Conservation (phyloP, 2,329 filamentous ascomycete species). For the Alternaria ventricosa region DNA sequence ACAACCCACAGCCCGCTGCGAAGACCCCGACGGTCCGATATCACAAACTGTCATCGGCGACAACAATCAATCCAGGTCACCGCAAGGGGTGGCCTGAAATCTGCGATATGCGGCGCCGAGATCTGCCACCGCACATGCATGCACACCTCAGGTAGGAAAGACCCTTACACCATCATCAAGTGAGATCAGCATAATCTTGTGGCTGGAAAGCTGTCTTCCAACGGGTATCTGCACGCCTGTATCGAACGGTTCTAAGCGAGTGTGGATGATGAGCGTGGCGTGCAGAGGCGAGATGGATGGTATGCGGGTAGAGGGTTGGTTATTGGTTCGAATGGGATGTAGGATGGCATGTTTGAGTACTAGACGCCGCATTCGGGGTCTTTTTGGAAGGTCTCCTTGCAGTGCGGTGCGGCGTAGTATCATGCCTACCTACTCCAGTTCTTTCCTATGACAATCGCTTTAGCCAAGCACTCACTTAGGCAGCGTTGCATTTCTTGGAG, state of each 20-base stretch:
- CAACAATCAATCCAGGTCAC: neutral
- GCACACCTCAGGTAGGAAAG: neutral
- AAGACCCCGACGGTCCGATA: neutral
- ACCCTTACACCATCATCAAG: neutral
- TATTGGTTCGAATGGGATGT: neutral
- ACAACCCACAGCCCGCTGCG: neutral
- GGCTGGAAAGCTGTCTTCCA: neutral
- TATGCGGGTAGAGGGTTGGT: neutral
- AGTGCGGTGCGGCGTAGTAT: neutral
- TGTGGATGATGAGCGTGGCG: neutral
- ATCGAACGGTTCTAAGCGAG: neutral
- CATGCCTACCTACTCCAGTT: neutral
- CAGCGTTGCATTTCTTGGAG: neutral
- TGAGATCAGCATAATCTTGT: neutral
- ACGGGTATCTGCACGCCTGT: neutral
- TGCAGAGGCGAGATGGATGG: neutral
- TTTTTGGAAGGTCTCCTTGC: neutral
- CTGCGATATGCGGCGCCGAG: neutral
- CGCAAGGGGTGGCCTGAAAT: neutral
- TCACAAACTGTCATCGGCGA: neutral
- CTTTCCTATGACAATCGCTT: neutral
- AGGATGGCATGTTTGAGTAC: neutral
- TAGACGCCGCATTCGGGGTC: neutral
- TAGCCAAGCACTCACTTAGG: fast-evolving
- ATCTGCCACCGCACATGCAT: neutral